Conservation (phyloP, 2,329 filamentous ascomycete species). For the Ascochyta koolunga region DNA sequence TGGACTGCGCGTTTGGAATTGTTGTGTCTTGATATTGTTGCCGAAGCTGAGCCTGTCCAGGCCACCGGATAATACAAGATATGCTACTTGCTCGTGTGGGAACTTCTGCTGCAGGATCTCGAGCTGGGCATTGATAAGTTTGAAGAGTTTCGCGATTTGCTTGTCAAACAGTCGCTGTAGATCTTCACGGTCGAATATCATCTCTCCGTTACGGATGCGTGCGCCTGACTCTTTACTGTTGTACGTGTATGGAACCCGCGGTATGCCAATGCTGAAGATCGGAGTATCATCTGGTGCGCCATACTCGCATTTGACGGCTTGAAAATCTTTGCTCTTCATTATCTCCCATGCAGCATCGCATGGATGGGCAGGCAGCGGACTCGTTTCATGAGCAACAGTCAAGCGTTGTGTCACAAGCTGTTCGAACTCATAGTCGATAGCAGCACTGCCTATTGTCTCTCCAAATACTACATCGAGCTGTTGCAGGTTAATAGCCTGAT, state of each 20-base stretch:
- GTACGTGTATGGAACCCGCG: too few species aligned
- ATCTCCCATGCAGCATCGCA: slow-evolving; percentile 50
- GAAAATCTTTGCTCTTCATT: slow-evolving; percentile 50
- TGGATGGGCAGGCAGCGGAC: slow-evolving; percentile 19
- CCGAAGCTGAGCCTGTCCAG: too few species aligned
- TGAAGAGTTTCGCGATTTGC: slow-evolving; percentile 44
- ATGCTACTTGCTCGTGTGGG: slow-evolving; percentile 36
- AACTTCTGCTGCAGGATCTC: slow-evolving; percentile 35
- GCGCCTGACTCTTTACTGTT: too few species aligned
- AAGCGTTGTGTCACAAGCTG: slow-evolving; percentile 32
- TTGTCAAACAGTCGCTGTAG: slow-evolving; percentile 45
- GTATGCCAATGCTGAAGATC: too few species aligned
- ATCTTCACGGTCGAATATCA: slow-evolving; percentile 43
- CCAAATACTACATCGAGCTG: slow-evolving; percentile 48
- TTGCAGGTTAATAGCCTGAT: slow-evolving; percentile 25
- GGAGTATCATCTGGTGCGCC: too few species aligned
- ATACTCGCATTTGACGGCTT: slow-evolving; percentile 51
- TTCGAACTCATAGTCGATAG: slow-evolving; percentile 35
- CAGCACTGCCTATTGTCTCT: slow-evolving; percentile 44
- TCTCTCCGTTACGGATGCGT: slow-evolving; percentile 41
- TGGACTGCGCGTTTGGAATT: neutral
- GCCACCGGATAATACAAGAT: slow-evolving; percentile 53
- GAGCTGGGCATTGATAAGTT: slow-evolving; percentile 46
- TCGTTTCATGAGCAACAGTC: slow-evolving; percentile 22
- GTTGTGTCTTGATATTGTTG: neutral